These are phyloP conservation scores for Penicillium taxi DNA, from an alignment of 495 filamentous ascomycete genomes.

Conservation along the genomic window DNA sequence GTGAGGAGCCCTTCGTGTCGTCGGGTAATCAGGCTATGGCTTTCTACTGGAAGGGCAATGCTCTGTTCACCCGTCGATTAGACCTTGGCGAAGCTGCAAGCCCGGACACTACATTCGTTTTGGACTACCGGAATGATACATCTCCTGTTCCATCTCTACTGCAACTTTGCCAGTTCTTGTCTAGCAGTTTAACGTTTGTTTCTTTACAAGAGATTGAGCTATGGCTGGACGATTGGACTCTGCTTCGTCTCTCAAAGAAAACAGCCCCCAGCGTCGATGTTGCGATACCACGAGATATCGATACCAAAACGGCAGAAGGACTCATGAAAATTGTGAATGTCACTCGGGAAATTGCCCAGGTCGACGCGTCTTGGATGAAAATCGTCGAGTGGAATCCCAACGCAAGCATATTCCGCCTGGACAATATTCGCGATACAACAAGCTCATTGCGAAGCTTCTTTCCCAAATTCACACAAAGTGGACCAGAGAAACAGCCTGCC, in stretches of 20 bases:
- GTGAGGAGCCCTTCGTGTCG: slow-evolving; percentile 91
- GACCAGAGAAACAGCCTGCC: slow-evolving; percentile 28
- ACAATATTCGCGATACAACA: slow-evolving; percentile 37
- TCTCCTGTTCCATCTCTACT: slow-evolving; percentile 79
- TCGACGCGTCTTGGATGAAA: slow-evolving; percentile 87
- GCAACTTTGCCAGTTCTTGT: slow-evolving; percentile 81
- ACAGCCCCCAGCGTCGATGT: slow-evolving; percentile 64
- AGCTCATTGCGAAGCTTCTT: slow-evolving; percentile 72
- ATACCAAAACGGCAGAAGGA: slow-evolving; percentile 70
- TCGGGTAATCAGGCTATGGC: slow-evolving; percentile 90
- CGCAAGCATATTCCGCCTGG: slow-evolving; percentile 32
- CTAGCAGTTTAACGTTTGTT: slow-evolving; percentile 94
- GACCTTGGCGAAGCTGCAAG: slow-evolving; percentile 57
- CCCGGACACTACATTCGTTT: slow-evolving; percentile 75
- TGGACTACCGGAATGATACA: slow-evolving; percentile 82
- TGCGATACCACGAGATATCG: slow-evolving; percentile 69
- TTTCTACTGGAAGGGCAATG: slow-evolving; percentile 98
- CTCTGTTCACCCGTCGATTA: slow-evolving; percentile 77
- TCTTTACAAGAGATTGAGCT: slow-evolving; percentile 79
- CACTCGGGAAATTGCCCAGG: slow-evolving; percentile 73
- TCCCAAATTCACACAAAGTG: slow-evolving; percentile 53
- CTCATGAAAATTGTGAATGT: slow-evolving; percentile 74
- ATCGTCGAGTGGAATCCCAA: slow-evolving; percentile 74
- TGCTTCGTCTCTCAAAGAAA: slow-evolving; percentile 74
- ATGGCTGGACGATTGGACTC: slow-evolving; percentile 77